Evolutionary conservation across 257 asterid genomes (phyloP), one percentile per base, ranked within the genome.

Genomic region (Paulownia fortunei): DNA sequence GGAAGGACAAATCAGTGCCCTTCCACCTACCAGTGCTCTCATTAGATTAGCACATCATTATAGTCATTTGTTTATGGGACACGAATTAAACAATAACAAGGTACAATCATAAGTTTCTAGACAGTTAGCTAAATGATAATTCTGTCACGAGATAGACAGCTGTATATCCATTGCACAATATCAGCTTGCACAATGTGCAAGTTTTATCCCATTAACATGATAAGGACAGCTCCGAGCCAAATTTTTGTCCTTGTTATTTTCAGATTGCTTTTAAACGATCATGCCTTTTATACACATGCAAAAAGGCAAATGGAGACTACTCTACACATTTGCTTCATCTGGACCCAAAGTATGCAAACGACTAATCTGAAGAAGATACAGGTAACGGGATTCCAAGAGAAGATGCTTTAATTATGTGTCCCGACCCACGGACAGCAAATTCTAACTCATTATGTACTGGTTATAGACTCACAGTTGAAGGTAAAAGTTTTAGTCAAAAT

Each of bases 91-190:
- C 55, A 76, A 66, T 76, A 47, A 54, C 54, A 34, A 61, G 72
- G 37, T 47, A 18, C 52, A 46, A 19, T 63, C 18, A 74, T 74
- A 18, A 34, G 67, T 34, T 64, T 49, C 26, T 76, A 36, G 56
- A 65, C 46, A 51, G 44, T 76, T 65, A 51, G 44, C 65, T 16
- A 63, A 13, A 61, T 60, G 62, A 74, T 74, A 66, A 61, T 74
- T 44, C 23, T 16, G 61, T 61, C 71, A 74, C 62, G 63, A 74
- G 62, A 39, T 52, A 64, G 58, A 56, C 74, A 76, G 80, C 80
- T 76, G 60, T 34, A 23, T 37, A 66, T 42, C 52, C 19, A 66
- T 37, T 30, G 18, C 24, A 66, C n/a, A 21, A 37, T 4, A 39
- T 65, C 72, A 65, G 30, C 30, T 19, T 7, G n/a, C 4, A 37